Base-by-base conservation (phyloP, 495 filamentous ascomycete genomes). In the Venustampulla echinocandica region DNA sequence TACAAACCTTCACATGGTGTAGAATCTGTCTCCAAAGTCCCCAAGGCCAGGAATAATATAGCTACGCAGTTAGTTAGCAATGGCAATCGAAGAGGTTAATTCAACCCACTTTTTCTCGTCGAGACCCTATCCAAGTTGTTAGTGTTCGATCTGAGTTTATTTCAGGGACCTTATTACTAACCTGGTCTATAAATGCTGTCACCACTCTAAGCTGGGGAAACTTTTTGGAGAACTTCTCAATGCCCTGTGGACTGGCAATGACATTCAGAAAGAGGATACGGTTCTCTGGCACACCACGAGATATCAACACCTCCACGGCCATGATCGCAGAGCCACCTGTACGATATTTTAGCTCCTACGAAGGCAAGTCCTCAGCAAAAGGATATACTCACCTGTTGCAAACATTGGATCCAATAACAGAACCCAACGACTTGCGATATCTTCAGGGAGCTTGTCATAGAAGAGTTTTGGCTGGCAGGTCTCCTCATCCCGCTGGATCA, bases 321-420 rank as follows among this genome's bases (percentile, higher is more conserved):
- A 98, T 90, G 19, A 88, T 93, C 13, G 92, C 92, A 19, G 90
- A 96, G 34, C 92, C 92, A 54, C 89, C 89, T 94, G 53, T 25
- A 1, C 5, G 20, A 39, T 1, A 20, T 22, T 10, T 47, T 25
- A 44, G 41, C 22, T 2, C 32, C 17, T 30, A 15, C 32, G n/a
- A n/a, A 36, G 34, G n/a, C n/a, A n/a, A n/a, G n/a, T n/a, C 9
- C 11, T 2, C 7, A 28, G 18, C 37, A 13, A 9, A 23, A 40
- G 42, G 23, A 11, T 21, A 3, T 18, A 62, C 74, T 60, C 64
- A 90, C 90, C 92, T 53, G 92, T 97, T 39, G 92, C 92, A 67
- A 98, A 90, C 92, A 98, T 98, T 2, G 93, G 92, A 61, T 98
- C 93, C 24, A 98, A 71, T n/a, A 98, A 71, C 21, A 98, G 73